phyloP scores from a whole-genome alignment of 208 protist species.

The Leishmania major region DNA sequence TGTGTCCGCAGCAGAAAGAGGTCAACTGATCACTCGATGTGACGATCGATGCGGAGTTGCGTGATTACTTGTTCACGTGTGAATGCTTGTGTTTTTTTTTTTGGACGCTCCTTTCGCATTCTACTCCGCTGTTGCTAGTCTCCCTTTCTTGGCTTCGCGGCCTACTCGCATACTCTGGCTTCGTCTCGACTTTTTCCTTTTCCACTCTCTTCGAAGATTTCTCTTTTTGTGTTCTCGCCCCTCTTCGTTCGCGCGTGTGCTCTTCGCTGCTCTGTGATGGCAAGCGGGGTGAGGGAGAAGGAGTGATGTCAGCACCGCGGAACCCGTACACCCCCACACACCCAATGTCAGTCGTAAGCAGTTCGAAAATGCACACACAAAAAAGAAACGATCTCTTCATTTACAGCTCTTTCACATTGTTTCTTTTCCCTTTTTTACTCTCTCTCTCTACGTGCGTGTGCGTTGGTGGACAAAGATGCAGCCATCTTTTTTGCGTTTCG shows the following conservation, averaged over 20 bases:
- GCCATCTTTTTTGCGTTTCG: slow-evolving; percentile 11
- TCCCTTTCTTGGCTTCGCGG: not conserved
- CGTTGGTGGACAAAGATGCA: slow-evolving; percentile 2
- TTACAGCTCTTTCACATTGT: slow-evolving; percentile 7
- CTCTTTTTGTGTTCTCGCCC: not conserved
- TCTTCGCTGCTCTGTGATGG: not conserved
- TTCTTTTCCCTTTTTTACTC: slow-evolving; percentile 8
- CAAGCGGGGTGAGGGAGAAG: not conserved
- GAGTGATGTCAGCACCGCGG: not conserved
- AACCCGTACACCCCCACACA: not conserved
- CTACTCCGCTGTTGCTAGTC: not conserved
- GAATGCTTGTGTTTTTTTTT: too few species aligned
- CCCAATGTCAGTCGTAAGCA: not conserved
- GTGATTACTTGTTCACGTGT: not conserved
- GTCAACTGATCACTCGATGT: not conserved
- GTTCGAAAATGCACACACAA: not conserved
- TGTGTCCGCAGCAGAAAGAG: too few species aligned
- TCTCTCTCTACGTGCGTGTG: slow-evolving; percentile 18
- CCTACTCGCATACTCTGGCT: not conserved
- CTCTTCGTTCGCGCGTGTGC: not conserved
- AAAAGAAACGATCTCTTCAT: slow-evolving; percentile 8
- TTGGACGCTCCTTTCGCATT: not conserved
- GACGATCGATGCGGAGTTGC: not conserved
- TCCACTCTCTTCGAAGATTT: not conserved
- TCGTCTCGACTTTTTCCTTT: not conserved